Evolutionary conservation across 106 monocot genomes (phyloP).

Genomic region (Gastrodia elata): DNA sequence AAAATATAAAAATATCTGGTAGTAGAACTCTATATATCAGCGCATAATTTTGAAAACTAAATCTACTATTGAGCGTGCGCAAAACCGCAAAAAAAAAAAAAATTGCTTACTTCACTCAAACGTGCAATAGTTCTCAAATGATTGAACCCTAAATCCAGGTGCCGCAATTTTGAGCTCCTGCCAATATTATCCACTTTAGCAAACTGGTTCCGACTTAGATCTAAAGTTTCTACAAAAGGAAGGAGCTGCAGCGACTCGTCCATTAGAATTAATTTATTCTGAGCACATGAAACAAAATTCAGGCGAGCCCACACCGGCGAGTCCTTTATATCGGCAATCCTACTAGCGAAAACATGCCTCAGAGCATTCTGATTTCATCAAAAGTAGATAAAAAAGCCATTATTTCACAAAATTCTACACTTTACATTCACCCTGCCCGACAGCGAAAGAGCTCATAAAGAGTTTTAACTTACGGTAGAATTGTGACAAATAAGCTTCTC

Average conservation of each 20-base stretch:
- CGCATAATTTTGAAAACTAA: neutral
- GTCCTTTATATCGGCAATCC: conserved; percentile 84
- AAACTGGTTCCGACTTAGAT: conserved; percentile 79
- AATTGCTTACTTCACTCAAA: conserved; percentile 63
- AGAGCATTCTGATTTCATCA: conserved; percentile 61
- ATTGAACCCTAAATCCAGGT: conserved; percentile 93
- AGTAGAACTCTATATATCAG: neutral
- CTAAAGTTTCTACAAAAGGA: conserved; percentile 72
- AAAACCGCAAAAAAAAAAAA: neutral
- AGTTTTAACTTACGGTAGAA: conserved; percentile 58
- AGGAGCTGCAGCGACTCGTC: conserved; percentile 93
- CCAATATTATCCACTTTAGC: conserved; percentile 77
- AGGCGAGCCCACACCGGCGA: conserved; percentile 67
- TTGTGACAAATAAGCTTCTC: conserved; percentile 91
- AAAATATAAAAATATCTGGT: conserved; percentile 1
- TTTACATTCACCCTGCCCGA: neutral
- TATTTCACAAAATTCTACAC: neutral
- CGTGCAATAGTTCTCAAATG: conserved; percentile 65
- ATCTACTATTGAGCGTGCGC: neutral
- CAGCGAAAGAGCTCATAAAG: neutral
- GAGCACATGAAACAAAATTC: conserved; percentile 76
- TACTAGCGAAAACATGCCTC: conserved; percentile 87
- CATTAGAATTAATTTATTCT: conserved; percentile 80
- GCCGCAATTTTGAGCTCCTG: conserved; percentile 51
- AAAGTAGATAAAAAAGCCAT: neutral